phyloP scores from a whole-genome alignment of 768 basidiomycete genomes.

The Suillus paluster region DNA sequence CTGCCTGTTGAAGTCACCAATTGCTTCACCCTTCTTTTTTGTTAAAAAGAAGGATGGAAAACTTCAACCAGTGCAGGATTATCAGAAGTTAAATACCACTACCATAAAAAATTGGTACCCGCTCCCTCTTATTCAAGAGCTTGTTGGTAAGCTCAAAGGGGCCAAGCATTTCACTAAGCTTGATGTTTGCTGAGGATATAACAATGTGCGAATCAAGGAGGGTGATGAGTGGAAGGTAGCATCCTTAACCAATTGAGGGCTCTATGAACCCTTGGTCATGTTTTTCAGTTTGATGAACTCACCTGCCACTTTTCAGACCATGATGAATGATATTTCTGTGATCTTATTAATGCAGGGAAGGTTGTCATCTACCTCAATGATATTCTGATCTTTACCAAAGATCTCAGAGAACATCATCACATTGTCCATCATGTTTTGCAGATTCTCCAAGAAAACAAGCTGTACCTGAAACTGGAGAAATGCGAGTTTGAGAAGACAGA shows the following conservation, averaged over 20 bases:
- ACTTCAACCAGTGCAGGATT: slow-evolving; percentile 38
- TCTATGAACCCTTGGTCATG: slow-evolving; percentile 33
- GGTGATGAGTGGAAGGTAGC: slow-evolving; percentile 39
- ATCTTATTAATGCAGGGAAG: slow-evolving; percentile 29
- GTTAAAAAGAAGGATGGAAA: slow-evolving; percentile 41
- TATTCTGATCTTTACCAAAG: slow-evolving; percentile 34
- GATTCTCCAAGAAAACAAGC: slow-evolving; percentile 19
- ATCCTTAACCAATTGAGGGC: slow-evolving; percentile 30
- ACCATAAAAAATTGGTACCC: slow-evolving; percentile 34
- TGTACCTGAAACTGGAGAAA: slow-evolving; percentile 27
- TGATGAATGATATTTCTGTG: slow-evolving; percentile 32
- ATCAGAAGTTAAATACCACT: slow-evolving; percentile 28
- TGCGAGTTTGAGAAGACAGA: slow-evolving; percentile 24
- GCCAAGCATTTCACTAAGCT: slow-evolving; percentile 31
- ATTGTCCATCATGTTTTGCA: slow-evolving; percentile 21
- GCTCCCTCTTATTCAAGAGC: slow-evolving; percentile 24
- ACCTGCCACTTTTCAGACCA: slow-evolving; percentile 26
- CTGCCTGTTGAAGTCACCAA: slow-evolving; percentile 21
- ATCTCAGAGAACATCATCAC: slow-evolving; percentile 14
- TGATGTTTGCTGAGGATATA: slow-evolving; percentile 39
- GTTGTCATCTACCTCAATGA: slow-evolving; percentile 39
- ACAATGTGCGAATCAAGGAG: slow-evolving; percentile 32
- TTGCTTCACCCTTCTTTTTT: slow-evolving; percentile 31
- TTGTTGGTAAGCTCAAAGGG: slow-evolving; percentile 24
- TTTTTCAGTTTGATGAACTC: slow-evolving; percentile 28